Evolutionary conservation across 139 green algal genomes (phyloP).

Genomic region (Chlorella sp.): DNA sequence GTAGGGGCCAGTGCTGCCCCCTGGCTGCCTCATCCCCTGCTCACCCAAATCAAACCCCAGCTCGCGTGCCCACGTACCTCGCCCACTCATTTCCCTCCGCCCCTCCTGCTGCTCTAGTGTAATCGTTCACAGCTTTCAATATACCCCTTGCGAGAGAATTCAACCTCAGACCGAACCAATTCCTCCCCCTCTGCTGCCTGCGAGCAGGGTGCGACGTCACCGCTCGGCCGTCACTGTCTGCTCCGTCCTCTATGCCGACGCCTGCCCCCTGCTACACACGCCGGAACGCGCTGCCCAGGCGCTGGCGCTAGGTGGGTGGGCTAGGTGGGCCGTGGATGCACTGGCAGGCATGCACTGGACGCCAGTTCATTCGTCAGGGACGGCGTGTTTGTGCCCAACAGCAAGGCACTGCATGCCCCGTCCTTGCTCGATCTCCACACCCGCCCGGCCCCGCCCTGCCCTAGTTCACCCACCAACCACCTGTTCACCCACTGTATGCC

Average conservation of each 20-base stretch:
- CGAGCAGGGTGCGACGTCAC: constrained; percentile 37
- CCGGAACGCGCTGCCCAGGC: constrained; percentile 24
- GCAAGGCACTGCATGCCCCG: no score
- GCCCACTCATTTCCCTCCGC: background rate
- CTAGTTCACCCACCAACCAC: background rate
- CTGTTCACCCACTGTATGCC: background rate
- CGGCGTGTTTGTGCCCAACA: no score
- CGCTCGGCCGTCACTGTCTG: constrained; percentile 47
- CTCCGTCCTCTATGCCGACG: constrained; percentile 39
- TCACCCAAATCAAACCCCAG: background rate
- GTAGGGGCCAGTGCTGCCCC: no score
- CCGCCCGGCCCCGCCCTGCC: background rate
- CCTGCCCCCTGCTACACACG: constrained; percentile 8
- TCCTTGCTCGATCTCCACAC: background rate
- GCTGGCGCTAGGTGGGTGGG: constrained; percentile 36
- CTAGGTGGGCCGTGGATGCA: background rate
- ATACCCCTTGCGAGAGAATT: no score
- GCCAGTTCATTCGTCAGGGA: background rate
- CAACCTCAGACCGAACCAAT: no score
- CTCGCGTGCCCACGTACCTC: background rate
- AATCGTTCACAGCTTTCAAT: no score
- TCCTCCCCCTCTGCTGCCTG: background rate
- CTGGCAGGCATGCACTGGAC: background rate
- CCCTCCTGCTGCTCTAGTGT: background rate
- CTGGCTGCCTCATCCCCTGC: background rate